Percentiles rank a stretch among this genome's conserved stretches.
These are phyloP conservation scores for Solanum bulbocastanum DNA, from an alignment of 257 asterid species.

Conservation along the genomic window DNA sequence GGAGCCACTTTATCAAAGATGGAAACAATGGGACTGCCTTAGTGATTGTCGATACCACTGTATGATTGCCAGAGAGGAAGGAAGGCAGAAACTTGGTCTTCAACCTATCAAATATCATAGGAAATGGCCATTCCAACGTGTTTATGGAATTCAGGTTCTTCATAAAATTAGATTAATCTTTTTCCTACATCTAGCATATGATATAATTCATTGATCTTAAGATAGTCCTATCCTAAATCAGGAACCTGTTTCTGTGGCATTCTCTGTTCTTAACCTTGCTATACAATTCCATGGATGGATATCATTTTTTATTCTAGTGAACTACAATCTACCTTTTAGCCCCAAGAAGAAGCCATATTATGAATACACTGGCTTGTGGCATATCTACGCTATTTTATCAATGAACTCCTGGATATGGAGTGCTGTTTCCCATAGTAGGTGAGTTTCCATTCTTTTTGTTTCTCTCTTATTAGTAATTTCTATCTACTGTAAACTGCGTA, in stretches of 20 bases:
- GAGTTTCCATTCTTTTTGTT: slow-evolving; percentile 7
- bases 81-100: slow-evolving; percentile 50
- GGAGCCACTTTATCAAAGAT: slow-evolving; percentile 73
- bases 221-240: slow-evolving; percentile 9
- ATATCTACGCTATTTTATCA: slow-evolving; percentile 60
- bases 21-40: slow-evolving; percentile 88
- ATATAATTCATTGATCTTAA: background rate
- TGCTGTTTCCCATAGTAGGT: slow-evolving; percentile 80
- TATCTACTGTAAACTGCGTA: background rate
- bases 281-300: slow-evolving; percentile 92
- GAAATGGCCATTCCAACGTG: slow-evolving; percentile 71
- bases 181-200: background rate
- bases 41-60: slow-evolving; percentile 74
- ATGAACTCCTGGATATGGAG: slow-evolving; percentile 88
- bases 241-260: slow-evolving; percentile 92
- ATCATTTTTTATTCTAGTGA: slow-evolving; percentile 70
- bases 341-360: slow-evolving; percentile 60
- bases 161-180: background rate
- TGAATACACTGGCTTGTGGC: slow-evolving; percentile 82
- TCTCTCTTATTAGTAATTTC: background rate
- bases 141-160: slow-evolving; percentile 75
- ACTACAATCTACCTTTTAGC: slow-evolving; percentile 61
- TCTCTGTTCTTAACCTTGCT: slow-evolving; percentile 80
- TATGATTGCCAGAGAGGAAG: slow-evolving; percentile 73
- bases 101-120: slow-evolving; percentile 74